Evolutionary conservation across 805 yeast genomes (phyloP), one percentile per base, ranked within the genome.

Genomic region (Ogataea paraovalis): DNA sequence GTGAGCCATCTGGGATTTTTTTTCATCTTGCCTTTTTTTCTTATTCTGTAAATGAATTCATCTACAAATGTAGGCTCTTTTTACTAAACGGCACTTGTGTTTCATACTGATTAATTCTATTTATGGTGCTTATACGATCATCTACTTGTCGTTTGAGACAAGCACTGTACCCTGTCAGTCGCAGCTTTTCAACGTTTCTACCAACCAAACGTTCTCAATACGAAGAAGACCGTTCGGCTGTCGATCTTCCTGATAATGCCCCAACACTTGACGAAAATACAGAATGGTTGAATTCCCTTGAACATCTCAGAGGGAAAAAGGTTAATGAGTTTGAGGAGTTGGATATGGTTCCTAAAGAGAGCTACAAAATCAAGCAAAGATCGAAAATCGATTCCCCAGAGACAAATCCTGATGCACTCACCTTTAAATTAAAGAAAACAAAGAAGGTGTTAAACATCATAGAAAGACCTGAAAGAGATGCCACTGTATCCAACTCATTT

Each of bases 181-280:
- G 38, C 5, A 7, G 9, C 20, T 34, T 34, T 7, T n/a, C 38
- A 34, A 38, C 43, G 12, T 22, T 36, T 36, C 32, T 21, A 12
- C 30, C 30, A 16, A 18, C n/a, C 41, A 40, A n/a, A 19, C 13
- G 41, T 18, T n/a, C 28, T 23, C 38, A 16, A 13, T n/a, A 44
- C 30, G 43, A 39, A 14, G 32, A 27, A 3, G 34, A 21, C 7
- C 40, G 19, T 23, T 16, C 45, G n/a, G 12, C 22, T 14, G 10
- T 36, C 14, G 22, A 20, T 3, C 45, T 63, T 4, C 72, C 72
- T 1, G 72, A 68, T 46, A 68, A 68, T 50, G 71, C 67, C 0
- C 72, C 72, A 9, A 59, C 66, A 2, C 42, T 60, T 7, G 37
- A 48, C 4, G 70, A 68, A 49, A 68, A 68, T 32, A 54, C 56